Evolutionary conservation across 2,329 filamentous ascomycete genomes (phyloP), one percentile per base, ranked within the genome.

Genomic region (Mycosphaerella sp.): DNA sequence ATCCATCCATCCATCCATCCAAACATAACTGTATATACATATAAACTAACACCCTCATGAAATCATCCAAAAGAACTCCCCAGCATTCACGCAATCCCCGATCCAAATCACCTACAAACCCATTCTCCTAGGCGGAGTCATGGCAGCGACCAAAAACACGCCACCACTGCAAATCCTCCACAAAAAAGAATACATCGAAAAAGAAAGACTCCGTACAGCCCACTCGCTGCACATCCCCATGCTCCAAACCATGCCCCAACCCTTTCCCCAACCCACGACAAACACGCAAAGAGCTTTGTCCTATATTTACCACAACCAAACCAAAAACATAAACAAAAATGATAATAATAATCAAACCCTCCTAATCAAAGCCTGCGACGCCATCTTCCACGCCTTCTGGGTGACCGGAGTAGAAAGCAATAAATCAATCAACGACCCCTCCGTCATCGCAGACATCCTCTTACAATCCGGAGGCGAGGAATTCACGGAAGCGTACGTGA

Each of bases 81-180:
- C 77, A 1, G 68, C 74, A 6, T 83, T 84, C 66, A 70, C 74
- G 49, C 65, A 72, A 60, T 48, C 37, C 45, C 7, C 34, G 3
- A 76, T 75, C 62, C 71, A 81, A 6, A 68, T 81, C 37, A 76
- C 68, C 10, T 82, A 79, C 60, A 65, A 80, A 7, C 81, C 81
- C 6, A 77, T 84, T 47, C 75, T 83, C 45, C 71, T 83, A 0
- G 78, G 78, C 4, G 80, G 79, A 0, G 64, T 84, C 46, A 80
- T 84, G 74, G 75, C 81, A 49, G 65, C 68, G 0, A 78, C 75
- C 62, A 72, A 71, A 25, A 82, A 81, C 59, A 73, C 60, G 2
- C 62, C 80, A 1, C 80, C 80, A 1, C 67, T 82, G 21, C 63
- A 67, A 2, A 75, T 84, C 62, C 81, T 77, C 54, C 82, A 84